Evolutionary conservation across 1,284 basidiomycete species (phyloP), one percentile per base, ranked within the genome.

Genomic region (Microbotryum violaceum): DNA sequence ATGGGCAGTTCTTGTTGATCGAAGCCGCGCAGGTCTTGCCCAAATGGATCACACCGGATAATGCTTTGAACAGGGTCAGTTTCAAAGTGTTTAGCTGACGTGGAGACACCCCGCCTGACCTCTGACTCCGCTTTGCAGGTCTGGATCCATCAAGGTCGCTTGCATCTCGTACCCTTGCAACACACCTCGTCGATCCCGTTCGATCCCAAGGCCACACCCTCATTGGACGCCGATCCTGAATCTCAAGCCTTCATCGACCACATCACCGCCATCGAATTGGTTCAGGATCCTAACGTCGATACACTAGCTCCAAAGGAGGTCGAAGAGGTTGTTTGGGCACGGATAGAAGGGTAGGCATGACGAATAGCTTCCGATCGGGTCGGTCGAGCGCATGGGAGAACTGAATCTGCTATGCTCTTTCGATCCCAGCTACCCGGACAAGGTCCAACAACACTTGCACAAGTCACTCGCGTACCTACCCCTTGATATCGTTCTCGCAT

Each of bases 1-100:
- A 99, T 75, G 96, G 96, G 33, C 90, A 98, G 71, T 97, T 98
- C 72, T 76, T 98, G 48, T 81, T 98, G 63, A 97, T 98, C 66
- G 94, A 99, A 77, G 94, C 91, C 4, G 96, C 96, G 12, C 88
- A 97, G 59, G 81, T 80, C 54, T 78, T 99, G 12, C 93, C 94
- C 5, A 78, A 81, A 1, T 98, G 94, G 96, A 84, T 97, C 50
- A 87, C 86, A 14, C 96, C 94, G 1, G 82, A 85, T 50, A 92
- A 93, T 74, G 86, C 91, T 49, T 83, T 86, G 73, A 94, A 97
- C 77, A 85, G 96, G 79, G 90, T 91, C 77, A 77, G 87, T 80
- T 68, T 61, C 51, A 25, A 4, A 27, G 27, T 27, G 27, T 27
- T 27, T 27, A 27, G 27, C 27, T 27, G 27, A 27, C 27, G 27